Conservation (phyloP, 352 stramenopile genomes). For the Detonula confervacea region DNA sequence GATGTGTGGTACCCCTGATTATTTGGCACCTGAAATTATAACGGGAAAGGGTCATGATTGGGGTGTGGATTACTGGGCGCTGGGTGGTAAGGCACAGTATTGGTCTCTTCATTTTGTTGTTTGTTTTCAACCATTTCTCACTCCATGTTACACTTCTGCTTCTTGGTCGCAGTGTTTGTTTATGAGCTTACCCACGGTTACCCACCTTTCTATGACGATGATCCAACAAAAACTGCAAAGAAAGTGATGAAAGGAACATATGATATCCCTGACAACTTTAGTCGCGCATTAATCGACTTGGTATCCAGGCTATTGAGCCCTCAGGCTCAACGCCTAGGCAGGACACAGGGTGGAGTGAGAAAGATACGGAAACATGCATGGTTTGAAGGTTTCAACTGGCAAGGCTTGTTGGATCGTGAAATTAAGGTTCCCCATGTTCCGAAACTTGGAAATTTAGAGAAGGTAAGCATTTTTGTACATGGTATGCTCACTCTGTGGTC, state of each 20-base stretch:
- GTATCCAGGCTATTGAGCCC: constrained; percentile 88
- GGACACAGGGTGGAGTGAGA: constrained; percentile 86
- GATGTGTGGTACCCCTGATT: constrained; percentile 94
- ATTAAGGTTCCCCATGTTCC: constrained; percentile 25
- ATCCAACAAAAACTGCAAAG: constrained; percentile 91
- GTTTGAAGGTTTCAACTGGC: constrained; percentile 89
- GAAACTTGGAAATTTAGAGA: not conserved
- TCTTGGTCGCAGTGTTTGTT: constrained; percentile 1
- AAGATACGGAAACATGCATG: constrained; percentile 89
- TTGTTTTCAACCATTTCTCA: too few species aligned
- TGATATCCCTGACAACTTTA: constrained; percentile 87
- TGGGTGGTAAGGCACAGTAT: constrained; percentile 71
- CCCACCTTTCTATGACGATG: constrained; percentile 88
- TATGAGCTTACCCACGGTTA: constrained; percentile 52
- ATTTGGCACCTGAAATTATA: constrained; percentile 90
- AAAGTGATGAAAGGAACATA: constrained; percentile 91
- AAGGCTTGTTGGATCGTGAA: constrained; percentile 71
- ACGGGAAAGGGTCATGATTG: constrained; percentile 93
- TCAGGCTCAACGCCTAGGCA: constrained; percentile 83
- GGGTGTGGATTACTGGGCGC: constrained; percentile 86
- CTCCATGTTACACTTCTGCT: too few species aligned
- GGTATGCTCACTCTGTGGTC: too few species aligned
- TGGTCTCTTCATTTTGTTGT: not conserved
- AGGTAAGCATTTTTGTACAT: too few species aligned
- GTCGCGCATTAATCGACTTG: constrained; percentile 80